Conservation (phyloP, 2,329 filamentous ascomycete species). For the Cadophora gregata region DNA sequence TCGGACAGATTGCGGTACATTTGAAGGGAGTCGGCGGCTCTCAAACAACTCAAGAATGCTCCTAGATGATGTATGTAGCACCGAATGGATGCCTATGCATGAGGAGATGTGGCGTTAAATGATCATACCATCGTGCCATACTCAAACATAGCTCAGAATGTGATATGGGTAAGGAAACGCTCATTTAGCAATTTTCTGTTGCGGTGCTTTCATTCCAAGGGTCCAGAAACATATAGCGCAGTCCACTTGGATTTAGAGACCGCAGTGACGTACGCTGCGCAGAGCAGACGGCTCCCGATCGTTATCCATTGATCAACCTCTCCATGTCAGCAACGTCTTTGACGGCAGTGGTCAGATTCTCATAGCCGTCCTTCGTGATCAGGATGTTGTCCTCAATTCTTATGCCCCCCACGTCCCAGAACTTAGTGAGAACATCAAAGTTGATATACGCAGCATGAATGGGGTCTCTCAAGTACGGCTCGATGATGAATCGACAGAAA, state of each 20-base stretch:
- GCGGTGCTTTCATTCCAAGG: background rate
- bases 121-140: background rate
- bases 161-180: background rate
- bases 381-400: conserved; percentile 75
- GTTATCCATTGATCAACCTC: conserved; percentile 39
- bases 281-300: background rate
- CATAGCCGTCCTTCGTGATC: conserved; percentile 70
- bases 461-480: conserved; percentile 76
- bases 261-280: background rate
- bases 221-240: background rate
- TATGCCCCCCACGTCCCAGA: conserved; percentile 83
- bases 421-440: conserved; percentile 71
- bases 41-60: background rate
- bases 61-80: background rate
- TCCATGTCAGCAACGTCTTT: conserved; percentile 72
- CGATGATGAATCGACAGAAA: conserved; percentile 89
- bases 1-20: background rate
- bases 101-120: background rate
- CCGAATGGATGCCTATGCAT: background rate
- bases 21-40: background rate
- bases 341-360: conserved; percentile 75
- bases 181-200: background rate
- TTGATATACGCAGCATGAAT: conserved; percentile 80
- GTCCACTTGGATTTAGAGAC: background rate
- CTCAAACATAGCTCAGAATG: too few species aligned